Conservation (phyloP, 2,329 filamentous ascomycete species). For the Pyricularia grisea region DNA sequence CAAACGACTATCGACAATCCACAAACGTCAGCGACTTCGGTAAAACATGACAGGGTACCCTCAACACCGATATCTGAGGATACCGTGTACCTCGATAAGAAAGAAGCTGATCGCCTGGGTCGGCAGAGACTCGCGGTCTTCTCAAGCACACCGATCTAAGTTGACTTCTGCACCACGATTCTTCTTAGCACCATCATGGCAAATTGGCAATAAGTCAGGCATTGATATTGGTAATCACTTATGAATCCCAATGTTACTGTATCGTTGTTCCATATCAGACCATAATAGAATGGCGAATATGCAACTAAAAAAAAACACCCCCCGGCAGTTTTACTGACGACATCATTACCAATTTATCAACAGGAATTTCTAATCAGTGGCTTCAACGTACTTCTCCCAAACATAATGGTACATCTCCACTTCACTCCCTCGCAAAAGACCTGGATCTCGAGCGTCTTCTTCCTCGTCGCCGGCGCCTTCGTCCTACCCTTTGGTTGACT, state of each 20-base stretch:
- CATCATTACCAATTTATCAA: neutral
- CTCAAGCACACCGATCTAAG: conserved; percentile 33
- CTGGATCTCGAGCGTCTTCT: conserved; percentile 13
- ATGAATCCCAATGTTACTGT: neutral
- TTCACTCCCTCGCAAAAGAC: conserved; percentile 34
- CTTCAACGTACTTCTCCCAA: conserved; percentile 50
- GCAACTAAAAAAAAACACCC: neutral
- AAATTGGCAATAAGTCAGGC: conserved; percentile 29
- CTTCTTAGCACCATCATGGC: conserved; percentile 42
- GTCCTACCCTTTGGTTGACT: conserved; percentile 41
- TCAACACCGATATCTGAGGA: neutral
- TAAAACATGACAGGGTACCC: neutral
- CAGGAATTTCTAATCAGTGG: conserved; percentile 55
- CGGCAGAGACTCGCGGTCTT: conserved; percentile 43
- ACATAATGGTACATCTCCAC: conserved; percentile 39
- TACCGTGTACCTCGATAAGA: neutral
- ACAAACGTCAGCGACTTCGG: neutral
- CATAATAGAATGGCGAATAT: neutral
- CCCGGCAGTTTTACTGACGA: no score
- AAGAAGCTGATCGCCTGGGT: conserved; percentile 39
- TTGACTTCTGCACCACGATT: conserved; percentile 44
- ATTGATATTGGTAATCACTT: neutral
- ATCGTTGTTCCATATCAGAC: neutral
- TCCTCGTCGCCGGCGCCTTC: conserved; percentile 26
- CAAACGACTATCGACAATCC: neutral